phyloP scores from a whole-genome alignment of 2,329 filamentous ascomycete species.

The Penicillium frequentans region DNA sequence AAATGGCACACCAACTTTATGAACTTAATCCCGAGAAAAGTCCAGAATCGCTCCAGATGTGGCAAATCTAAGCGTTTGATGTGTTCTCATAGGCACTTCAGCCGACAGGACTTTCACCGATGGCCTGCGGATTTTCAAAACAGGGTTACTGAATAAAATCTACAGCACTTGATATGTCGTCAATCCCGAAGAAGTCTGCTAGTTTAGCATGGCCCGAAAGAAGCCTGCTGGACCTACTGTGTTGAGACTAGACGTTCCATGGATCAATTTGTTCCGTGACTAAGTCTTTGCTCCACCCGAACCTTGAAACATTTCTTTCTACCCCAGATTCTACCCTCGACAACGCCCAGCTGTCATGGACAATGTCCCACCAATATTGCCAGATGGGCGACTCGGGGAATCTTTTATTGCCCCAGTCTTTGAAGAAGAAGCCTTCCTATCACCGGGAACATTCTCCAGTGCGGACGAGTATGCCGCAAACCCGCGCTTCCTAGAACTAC shows the following conservation, averaged over 20 bases:
- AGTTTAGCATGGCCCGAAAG: no score
- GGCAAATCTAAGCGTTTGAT: no score
- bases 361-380: conserved; percentile 12
- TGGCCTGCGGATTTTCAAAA: no score
- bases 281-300: conserved; percentile 2
- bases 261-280: background rate
- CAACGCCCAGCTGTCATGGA: conserved; percentile 10
- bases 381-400: conserved; percentile 11
- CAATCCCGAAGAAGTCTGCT: no score
- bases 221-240: background rate
- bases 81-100: no score
- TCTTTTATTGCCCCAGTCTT: conserved; percentile 15
- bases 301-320: conserved; percentile 4
- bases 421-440: conserved; percentile 25
- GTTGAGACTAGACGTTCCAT: background rate
- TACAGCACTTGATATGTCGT: no score
- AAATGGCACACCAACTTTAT: no score
- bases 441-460: conserved; percentile 26
- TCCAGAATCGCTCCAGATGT: no score
- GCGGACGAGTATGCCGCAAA: conserved; percentile 30
- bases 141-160: no score
- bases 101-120: no score
- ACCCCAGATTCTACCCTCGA: conserved; percentile 10
- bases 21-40: no score
- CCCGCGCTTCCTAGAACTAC: conserved; percentile 45